phyloP scores from a whole-genome alignment of 441 rosid species.

The Viola pubescens region DNA sequence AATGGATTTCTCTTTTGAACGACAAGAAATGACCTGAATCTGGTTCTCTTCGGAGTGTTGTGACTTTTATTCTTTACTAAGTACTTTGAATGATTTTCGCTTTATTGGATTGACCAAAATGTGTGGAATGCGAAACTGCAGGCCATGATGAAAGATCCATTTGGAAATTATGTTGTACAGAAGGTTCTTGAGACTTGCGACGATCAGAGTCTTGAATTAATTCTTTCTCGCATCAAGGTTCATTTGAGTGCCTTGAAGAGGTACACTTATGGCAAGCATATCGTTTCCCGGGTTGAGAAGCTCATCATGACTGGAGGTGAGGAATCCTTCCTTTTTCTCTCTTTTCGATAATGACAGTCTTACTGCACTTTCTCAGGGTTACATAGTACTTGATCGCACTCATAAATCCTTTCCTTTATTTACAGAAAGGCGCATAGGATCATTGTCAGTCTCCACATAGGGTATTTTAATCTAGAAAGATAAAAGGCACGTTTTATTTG shows the following conservation, averaged over 20 bases:
- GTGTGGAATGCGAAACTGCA: constrained; percentile 28
- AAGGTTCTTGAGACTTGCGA: constrained; percentile 92
- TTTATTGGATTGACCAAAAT: constrained; percentile 2
- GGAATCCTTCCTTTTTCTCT: not conserved
- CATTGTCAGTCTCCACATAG: constrained; percentile 38
- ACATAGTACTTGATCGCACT: not conserved
- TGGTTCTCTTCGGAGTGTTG: not conserved
- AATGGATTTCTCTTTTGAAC: not conserved
- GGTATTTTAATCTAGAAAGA: constrained; percentile 12
- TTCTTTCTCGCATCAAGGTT: constrained; percentile 77
- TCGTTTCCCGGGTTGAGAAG: constrained; percentile 87
- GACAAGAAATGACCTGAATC: not conserved
- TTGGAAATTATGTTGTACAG: constrained; percentile 93
- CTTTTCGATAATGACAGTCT: not conserved
- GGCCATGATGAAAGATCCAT: constrained; percentile 99
- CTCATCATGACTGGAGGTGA: constrained; percentile 86
- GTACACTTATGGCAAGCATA: constrained; percentile 90
- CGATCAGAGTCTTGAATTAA: constrained; percentile 63
- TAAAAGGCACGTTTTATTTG: constrained; percentile 15
- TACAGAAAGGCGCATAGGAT: constrained; percentile 84
- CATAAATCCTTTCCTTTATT: constrained; percentile 2
- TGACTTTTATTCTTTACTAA: not conserved
- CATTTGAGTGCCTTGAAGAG: constrained; percentile 79
- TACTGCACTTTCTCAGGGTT: not conserved
- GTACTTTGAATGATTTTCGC: not conserved